These are phyloP conservation scores for Amanita jacksonii DNA, from an alignment of 768 basidiomycete species.

Conservation along the genomic window DNA sequence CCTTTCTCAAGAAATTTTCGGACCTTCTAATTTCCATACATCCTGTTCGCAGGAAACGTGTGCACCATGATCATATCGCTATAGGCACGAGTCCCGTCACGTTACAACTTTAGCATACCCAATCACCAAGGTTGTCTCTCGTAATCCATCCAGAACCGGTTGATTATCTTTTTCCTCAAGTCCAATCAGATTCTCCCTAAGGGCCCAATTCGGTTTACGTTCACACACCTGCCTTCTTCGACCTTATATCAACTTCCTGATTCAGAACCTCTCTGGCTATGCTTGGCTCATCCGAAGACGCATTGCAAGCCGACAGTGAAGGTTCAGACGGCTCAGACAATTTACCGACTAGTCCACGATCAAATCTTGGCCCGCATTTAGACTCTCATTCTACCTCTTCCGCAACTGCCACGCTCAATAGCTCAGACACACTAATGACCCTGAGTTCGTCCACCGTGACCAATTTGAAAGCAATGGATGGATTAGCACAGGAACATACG, in stretches of 20 bases:
- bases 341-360: constrained; percentile 35
- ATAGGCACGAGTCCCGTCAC: constrained; percentile 22
- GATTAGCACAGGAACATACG: neutral
- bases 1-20: no score
- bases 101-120: constrained; percentile 16
- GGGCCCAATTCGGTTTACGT: constrained; percentile 3
- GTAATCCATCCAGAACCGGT: constrained; percentile 7
- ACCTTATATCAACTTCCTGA: constrained; percentile 3
- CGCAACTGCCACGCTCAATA: constrained; percentile 12
- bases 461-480: constrained; percentile 6
- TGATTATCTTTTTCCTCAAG: constrained; percentile 2
- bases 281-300: constrained; percentile 38
- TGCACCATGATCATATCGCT: constrained; percentile 36
- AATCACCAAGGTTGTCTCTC: constrained; percentile 6
- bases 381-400: constrained; percentile 10
- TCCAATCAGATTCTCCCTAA: constrained; percentile 5
- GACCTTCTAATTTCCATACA: no score
- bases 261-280: constrained; percentile 29
- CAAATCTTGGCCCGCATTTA: constrained; percentile 11
- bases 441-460: constrained; percentile 12
- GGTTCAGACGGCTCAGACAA: constrained; percentile 51
- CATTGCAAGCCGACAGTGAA: constrained; percentile 46
- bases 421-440: constrained; percentile 9
- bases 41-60: constrained; percentile 18
- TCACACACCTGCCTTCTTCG: constrained; percentile 6